phyloP scores from a whole-genome alignment of 495 filamentous ascomycete species.

The Hypoxylon cercidicola region DNA sequence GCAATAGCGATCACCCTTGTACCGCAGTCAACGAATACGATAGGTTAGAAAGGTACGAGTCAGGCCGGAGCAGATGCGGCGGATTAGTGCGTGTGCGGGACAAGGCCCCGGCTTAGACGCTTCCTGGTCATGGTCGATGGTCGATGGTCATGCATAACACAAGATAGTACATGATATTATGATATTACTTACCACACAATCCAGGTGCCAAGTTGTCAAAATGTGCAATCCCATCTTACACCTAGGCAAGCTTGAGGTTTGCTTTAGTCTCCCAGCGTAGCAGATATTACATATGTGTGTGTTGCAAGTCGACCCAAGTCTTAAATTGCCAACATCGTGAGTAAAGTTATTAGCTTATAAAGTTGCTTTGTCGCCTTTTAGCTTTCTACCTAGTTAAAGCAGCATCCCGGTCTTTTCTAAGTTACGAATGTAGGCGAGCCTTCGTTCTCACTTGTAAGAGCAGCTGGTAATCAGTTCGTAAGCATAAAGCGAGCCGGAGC shows the following conservation, averaged over 20 bases:
- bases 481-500: not conserved
- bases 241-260: too few relatives aligned
- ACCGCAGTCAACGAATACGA: conserved; percentile 6
- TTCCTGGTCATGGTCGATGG: not conserved
- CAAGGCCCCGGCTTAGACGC: conserved; percentile 4
- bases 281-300: not conserved
- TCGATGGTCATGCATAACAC: not conserved
- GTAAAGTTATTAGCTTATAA: not conserved
- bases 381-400: conserved; percentile 25
- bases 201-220: too few relatives aligned
- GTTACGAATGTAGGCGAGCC: conserved; percentile 10
- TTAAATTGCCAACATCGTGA: not conserved
- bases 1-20: too few relatives aligned
- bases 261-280: too few relatives aligned
- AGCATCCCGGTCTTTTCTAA: conserved; percentile 14
- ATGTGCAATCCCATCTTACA: too few relatives aligned
- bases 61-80: conserved; percentile 15
- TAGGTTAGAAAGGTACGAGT: conserved; percentile 13
- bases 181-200: not conserved
- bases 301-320: not conserved
- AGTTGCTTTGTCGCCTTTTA: not conserved
- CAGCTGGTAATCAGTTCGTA: not conserved
- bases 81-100: conserved; percentile 1
- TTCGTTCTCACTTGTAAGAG: not conserved
- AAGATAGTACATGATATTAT: not conserved